Evolutionary conservation across 495 filamentous ascomycete genomes (phyloP).

Genomic region (Penicillium mononematosum): DNA sequence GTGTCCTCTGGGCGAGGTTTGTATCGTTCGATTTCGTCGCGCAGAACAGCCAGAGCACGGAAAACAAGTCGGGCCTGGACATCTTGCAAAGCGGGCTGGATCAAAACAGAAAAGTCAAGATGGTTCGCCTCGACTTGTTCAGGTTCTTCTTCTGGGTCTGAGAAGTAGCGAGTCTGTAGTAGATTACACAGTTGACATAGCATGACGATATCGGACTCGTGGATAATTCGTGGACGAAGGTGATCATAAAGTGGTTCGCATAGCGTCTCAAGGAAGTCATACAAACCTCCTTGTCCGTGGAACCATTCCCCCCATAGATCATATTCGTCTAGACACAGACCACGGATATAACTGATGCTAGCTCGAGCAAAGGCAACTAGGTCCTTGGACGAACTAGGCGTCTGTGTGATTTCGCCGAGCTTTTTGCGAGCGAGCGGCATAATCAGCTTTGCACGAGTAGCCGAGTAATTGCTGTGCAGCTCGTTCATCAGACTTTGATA

Average conservation of each 20-base stretch:
- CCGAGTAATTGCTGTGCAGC: constrained; percentile 64
- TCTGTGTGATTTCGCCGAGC: constrained; percentile 62
- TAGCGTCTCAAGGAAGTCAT: constrained; percentile 69
- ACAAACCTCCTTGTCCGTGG: constrained; percentile 63
- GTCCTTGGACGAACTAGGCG: constrained; percentile 65
- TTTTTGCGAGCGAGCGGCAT: constrained; percentile 60
- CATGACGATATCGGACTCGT: constrained; percentile 68
- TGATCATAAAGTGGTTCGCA: constrained; percentile 76
- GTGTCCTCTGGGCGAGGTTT: constrained; percentile 67
- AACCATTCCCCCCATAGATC: constrained; percentile 77
- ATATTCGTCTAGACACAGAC: constrained; percentile 70
- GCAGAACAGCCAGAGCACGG: constrained; percentile 63
- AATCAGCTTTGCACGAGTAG: constrained; percentile 57
- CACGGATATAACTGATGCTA: constrained; percentile 67
- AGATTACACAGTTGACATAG: constrained; percentile 79
- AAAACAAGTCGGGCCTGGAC: constrained; percentile 74
- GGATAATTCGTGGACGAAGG: constrained; percentile 66
- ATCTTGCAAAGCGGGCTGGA: constrained; percentile 69
- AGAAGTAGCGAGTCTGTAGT: constrained; percentile 79
- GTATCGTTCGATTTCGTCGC: constrained; percentile 69
- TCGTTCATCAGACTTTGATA: constrained; percentile 65
- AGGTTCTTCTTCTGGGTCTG: constrained; percentile 68
- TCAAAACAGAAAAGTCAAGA: constrained; percentile 65
- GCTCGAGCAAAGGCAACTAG: constrained; percentile 67
- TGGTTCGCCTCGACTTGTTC: constrained; percentile 53